These are phyloP conservation scores for Hymenoscyphus infarciens DNA, from an alignment of 2,329 filamentous ascomycete species.

Conservation along the genomic window DNA sequence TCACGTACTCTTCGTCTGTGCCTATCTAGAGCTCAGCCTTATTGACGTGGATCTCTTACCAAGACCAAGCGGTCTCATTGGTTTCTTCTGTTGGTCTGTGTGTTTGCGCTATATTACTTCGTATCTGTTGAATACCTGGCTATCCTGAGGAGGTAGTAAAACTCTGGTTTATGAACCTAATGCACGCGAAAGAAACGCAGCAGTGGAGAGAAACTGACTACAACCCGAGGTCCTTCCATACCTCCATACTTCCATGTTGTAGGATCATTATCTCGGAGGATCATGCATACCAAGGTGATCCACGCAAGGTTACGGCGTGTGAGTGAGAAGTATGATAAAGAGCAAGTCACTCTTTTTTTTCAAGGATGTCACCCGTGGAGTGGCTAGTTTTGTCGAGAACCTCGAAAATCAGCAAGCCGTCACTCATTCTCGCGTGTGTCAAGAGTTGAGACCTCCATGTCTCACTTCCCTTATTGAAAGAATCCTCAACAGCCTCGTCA, in stretches of 20 bases:
- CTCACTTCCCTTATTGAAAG: constrained; percentile 7
- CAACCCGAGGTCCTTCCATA: not conserved
- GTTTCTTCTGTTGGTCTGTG: not conserved
- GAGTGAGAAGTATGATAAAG: constrained; percentile 3
- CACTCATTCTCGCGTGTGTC: not conserved
- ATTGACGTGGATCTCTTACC: not conserved
- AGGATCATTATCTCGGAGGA: constrained; percentile 14
- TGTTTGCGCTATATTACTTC: not conserved
- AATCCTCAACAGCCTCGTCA: not conserved
- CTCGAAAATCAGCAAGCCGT: constrained; percentile 3
- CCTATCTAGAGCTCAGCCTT: not conserved
- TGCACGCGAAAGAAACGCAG: not conserved
- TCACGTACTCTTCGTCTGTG: not conserved
- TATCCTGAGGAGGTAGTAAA: not conserved
- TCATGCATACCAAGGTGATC: constrained; percentile 15
- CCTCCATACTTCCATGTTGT: not conserved
- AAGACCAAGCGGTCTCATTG: not conserved
- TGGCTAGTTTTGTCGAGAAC: constrained; percentile 6
- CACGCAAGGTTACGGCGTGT: constrained; percentile 12
- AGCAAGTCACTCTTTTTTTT: constrained; percentile 1
- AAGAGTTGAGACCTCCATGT: constrained; percentile 4
- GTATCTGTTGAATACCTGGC: not conserved
- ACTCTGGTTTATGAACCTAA: not conserved
- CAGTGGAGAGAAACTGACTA: not conserved
- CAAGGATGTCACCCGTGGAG: not conserved